These are phyloP conservation scores for Tothia fuscella DNA, from an alignment of 2,329 filamentous ascomycete genomes.

Conservation along the genomic window DNA sequence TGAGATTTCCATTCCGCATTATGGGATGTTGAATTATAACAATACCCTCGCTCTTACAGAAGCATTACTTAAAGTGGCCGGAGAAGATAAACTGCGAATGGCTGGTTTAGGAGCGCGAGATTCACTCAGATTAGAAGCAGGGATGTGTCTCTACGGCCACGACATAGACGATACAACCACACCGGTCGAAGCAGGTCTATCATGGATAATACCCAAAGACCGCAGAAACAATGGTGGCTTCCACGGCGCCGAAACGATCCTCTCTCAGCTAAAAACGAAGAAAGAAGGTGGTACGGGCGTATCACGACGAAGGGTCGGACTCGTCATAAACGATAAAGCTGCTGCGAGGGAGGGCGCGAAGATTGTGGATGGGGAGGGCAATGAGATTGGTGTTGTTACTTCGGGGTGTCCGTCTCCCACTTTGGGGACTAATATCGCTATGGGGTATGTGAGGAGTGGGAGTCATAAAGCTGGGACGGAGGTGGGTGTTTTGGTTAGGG, in stretches of 20 bases:
- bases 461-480: slow-evolving; percentile 76
- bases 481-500: slow-evolving; percentile 64
- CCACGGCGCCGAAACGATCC: slow-evolving; percentile 68
- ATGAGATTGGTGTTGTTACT: slow-evolving; percentile 68
- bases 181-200: slow-evolving; percentile 52
- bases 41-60: slow-evolving; percentile 52
- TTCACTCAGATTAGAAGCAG: slow-evolving; percentile 84
- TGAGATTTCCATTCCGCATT: slow-evolving; percentile 68
- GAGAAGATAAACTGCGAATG: slow-evolving; percentile 55
- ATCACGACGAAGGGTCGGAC: slow-evolving; percentile 61
- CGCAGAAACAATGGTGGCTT: slow-evolving; percentile 63
- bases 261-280: slow-evolving; percentile 62
- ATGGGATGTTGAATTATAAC: slow-evolving; percentile 35
- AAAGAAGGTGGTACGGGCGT: slow-evolving; percentile 62
- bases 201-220: slow-evolving; percentile 77
- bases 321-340: slow-evolving; percentile 64
- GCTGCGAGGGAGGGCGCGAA: slow-evolving; percentile 82
- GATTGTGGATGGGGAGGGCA: slow-evolving; percentile 53
- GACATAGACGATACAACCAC: slow-evolving; percentile 74
- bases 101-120: slow-evolving; percentile 87
- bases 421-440: slow-evolving; percentile 82
- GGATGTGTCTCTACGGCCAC: slow-evolving; percentile 99
- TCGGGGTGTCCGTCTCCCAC: slow-evolving; percentile 84
- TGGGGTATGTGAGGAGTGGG: slow-evolving; percentile 80
- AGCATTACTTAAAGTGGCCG: slow-evolving; percentile 50